A percentile compares a stretch with the other conserved stretches of the same genome.
phyloP scores from a whole-genome alignment of 768 basidiomycete species.

The Russula foetens region DNA sequence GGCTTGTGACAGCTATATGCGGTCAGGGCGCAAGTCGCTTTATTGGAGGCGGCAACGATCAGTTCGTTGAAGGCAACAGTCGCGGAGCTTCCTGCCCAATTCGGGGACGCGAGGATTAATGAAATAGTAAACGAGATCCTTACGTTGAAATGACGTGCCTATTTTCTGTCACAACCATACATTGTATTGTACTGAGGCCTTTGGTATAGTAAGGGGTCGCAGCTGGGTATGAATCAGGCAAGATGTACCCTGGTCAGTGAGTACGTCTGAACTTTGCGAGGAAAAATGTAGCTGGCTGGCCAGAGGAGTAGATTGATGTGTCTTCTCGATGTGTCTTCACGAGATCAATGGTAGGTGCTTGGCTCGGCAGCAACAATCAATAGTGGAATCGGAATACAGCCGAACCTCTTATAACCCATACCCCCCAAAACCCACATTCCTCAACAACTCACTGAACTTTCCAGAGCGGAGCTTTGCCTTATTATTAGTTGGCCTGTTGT shows the following conservation, averaged over 20 bases:
- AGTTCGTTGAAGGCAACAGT: slow-evolving; percentile 35
- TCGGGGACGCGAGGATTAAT: slow-evolving; percentile 53
- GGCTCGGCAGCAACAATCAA: background rate
- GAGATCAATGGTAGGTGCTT: background rate
- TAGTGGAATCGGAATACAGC: no score
- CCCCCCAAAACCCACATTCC: no score
- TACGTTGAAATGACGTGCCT: slow-evolving; percentile 30
- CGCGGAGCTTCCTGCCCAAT: slow-evolving; percentile 34
- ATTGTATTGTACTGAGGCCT: background rate
- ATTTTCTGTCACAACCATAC: background rate
- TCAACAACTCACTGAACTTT: no score
- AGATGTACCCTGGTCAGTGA: background rate
- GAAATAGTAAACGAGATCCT: slow-evolving; percentile 43
- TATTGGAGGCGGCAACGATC: slow-evolving; percentile 34
- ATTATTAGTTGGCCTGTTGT: no score
- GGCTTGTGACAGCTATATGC: slow-evolving; percentile 38
- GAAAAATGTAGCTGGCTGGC: background rate
- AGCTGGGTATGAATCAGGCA: background rate
- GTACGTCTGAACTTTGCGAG: background rate
- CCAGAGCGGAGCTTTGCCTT: no score
- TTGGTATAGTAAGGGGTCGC: background rate
- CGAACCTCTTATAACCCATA: no score
- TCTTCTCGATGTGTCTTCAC: no score
- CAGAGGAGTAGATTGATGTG: background rate
- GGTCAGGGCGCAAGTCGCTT: slow-evolving; percentile 31